These are phyloP conservation scores for Pseudonitzschia multistriata DNA, from an alignment of 108 stramenopile species.

Conservation along the genomic window DNA sequence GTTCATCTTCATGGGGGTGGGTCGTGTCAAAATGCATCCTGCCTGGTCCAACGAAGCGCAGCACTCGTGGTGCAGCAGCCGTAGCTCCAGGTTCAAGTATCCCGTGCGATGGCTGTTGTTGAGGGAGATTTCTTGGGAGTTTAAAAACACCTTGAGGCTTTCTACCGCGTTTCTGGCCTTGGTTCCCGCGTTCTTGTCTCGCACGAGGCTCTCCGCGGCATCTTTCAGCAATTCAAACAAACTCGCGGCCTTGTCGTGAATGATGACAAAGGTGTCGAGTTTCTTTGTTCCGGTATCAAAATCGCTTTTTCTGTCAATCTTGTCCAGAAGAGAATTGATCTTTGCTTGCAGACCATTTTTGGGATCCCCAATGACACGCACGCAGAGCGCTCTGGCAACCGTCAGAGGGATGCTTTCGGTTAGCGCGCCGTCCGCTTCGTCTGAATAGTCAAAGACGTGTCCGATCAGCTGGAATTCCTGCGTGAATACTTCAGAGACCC, in stretches of 20 bases:
- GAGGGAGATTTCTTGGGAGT: slow-evolving; percentile 73
- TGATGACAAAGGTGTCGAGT: slow-evolving; percentile 85
- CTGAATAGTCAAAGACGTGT: slow-evolving; percentile 64
- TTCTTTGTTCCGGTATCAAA: slow-evolving; percentile 84
- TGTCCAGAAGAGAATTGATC: slow-evolving; percentile 76
- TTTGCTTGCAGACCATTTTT: slow-evolving; percentile 73
- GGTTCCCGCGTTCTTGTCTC: slow-evolving; percentile 24
- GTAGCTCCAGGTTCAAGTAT: slow-evolving; percentile 79
- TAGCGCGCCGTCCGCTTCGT: slow-evolving; percentile 41
- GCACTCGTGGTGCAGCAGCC: slow-evolving; percentile 82
- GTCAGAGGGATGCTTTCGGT: slow-evolving; percentile 68
- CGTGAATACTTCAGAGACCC: slow-evolving; percentile 78
- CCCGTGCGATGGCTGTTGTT: slow-evolving; percentile 76
- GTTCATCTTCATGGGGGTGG: slow-evolving; percentile 30
- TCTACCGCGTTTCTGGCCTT: slow-evolving; percentile 55
- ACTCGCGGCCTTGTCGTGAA: slow-evolving; percentile 84
- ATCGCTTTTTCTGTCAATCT: slow-evolving; percentile 75
- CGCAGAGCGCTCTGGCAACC: slow-evolving; percentile 72
- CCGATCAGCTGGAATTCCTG: slow-evolving; percentile 85
- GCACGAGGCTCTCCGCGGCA: slow-evolving; percentile 61
- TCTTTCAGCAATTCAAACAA: slow-evolving; percentile 75
- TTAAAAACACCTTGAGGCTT: slow-evolving; percentile 69
- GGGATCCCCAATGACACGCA: slow-evolving; percentile 82
- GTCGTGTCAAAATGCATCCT: slow-evolving; percentile 46
- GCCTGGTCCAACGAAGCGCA: slow-evolving; percentile 53